Base-by-base conservation (phyloP, 139 green algal species). In the Tetradesmus lagerheimii region DNA sequence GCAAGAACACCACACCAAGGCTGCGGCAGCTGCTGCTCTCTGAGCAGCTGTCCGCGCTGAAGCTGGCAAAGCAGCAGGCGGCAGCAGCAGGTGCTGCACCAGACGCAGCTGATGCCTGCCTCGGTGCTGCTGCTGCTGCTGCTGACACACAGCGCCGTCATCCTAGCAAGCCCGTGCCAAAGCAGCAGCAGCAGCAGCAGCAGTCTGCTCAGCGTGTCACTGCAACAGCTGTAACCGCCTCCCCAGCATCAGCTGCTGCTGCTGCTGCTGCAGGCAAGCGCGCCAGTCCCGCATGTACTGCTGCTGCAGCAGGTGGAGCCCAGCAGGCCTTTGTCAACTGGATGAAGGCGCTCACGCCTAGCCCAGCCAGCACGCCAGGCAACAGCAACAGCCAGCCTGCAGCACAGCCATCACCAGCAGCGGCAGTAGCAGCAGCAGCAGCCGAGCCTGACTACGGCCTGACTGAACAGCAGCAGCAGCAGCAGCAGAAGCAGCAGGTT, bases 331-430 rank as follows among this genome's bases (percentile, higher is more conserved):
- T 89, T 80, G 57, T 45, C 2, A 35, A 62, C 67, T 89, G 85
- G 85, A 89, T 89, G 85, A 47, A 81, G 31, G 75, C 29, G 4
- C 85, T 89, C 37, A 89, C 85, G 43, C 85, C 85, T 6, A 89
- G 85, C 67, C 85, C 85, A 75, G 41, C 67, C 18, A 89, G 85
- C 67, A 89, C 43, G 29, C 45, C 66, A 37, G 38, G 77, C 71
- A 79, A 38, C 71, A 79, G 71, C 20, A 71, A 71, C 57, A 71
- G 1, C 38, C 77, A 62, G 18, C 77, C 23, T n/a, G 39, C 34
- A 66, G 37, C 41, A 27, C 57, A 27, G 45, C 50, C 43, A 34
- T 35, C 43, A 45, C 37, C 80, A 75, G 80, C 80, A 47, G 74
- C 74, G 15, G 71, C 71, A n/a, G 81, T 50, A 37, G 50, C 81